Evolutionary conservation across 257 asterid species (phyloP).

Genomic region (Solanum microdontum): DNA sequence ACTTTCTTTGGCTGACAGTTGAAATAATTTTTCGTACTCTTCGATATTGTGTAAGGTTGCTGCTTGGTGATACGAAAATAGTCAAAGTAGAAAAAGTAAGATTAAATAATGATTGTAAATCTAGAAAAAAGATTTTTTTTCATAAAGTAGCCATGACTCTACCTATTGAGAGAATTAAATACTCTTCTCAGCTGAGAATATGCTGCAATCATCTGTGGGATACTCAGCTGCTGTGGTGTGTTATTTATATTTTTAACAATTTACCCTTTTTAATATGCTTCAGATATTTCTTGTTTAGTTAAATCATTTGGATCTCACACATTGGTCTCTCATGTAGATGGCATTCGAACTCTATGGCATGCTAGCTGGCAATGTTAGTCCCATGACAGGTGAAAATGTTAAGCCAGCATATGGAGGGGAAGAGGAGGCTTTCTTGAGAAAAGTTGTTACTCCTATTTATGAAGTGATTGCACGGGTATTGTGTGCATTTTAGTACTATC

Average conservation of each 20-base stretch:
- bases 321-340: slow-evolving; percentile 39
- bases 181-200: neutral
- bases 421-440: slow-evolving; percentile 84
- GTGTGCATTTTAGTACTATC: neutral
- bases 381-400: slow-evolving; percentile 95
- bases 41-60: neutral
- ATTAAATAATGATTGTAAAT: neutral
- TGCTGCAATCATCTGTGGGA: neutral
- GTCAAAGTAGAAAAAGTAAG: neutral
- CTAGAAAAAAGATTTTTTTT: neutral
- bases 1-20: neutral
- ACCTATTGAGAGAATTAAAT: neutral
- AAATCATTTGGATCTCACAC: neutral
- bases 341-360: slow-evolving; percentile 96
- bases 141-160: neutral
- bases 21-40: neutral
- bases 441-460: slow-evolving; percentile 95
- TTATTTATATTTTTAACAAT: neutral
- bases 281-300: neutral
- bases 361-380: slow-evolving; percentile 99
- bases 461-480: slow-evolving; percentile 87
- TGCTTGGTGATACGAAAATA: neutral
- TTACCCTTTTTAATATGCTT: neutral
- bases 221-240: neutral
- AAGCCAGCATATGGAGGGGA: slow-evolving; percentile 99